A percentile compares a stretch with the other conserved stretches of the same genome.
Conservation (phyloP, 2,329 filamentous ascomycete genomes). For the Trichoderma oligosporum region DNA sequence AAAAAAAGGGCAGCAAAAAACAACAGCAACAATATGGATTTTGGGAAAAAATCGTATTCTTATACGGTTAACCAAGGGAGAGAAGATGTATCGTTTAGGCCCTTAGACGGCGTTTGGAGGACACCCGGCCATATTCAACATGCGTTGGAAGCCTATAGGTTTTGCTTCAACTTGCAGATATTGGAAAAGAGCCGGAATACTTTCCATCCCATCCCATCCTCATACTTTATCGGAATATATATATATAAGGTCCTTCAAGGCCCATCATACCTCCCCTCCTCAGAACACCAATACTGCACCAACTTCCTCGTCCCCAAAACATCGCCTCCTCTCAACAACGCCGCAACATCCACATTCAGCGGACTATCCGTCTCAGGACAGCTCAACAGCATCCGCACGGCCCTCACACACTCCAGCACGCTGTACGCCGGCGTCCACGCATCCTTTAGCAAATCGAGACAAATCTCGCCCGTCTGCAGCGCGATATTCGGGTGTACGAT, state of each 20-base stretch:
- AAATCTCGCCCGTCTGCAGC: slow-evolving; percentile 78
- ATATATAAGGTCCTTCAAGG: too few relatives aligned
- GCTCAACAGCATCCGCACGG: slow-evolving; percentile 61
- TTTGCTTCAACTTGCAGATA: too few relatives aligned
- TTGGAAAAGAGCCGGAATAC: too few relatives aligned
- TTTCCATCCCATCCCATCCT: not conserved
- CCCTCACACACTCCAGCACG: slow-evolving; percentile 68
- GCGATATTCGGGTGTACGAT: slow-evolving; percentile 80
- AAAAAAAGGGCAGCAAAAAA: too few relatives aligned
- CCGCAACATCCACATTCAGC: slow-evolving; percentile 74
- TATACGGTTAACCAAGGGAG: too few relatives aligned
- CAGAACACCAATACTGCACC: slow-evolving; percentile 65
- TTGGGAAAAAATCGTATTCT: too few relatives aligned
- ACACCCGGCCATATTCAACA: too few relatives aligned
- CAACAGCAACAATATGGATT: too few relatives aligned
- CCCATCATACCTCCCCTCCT: slow-evolving; percentile 37
- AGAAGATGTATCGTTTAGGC: too few relatives aligned
- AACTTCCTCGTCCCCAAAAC: slow-evolving; percentile 62
- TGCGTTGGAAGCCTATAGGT: too few relatives aligned
- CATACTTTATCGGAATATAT: too few relatives aligned
- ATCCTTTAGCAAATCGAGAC: slow-evolving; percentile 77
- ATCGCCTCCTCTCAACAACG: slow-evolving; percentile 66
- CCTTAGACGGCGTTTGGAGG: too few relatives aligned
- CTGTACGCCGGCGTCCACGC: slow-evolving; percentile 85
- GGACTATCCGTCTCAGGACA: slow-evolving; percentile 70